Evolutionary conservation across 1,139 yeast species (phyloP), one percentile per base, ranked within the genome.

Genomic region (Lodderomyces jiufengensis): DNA sequence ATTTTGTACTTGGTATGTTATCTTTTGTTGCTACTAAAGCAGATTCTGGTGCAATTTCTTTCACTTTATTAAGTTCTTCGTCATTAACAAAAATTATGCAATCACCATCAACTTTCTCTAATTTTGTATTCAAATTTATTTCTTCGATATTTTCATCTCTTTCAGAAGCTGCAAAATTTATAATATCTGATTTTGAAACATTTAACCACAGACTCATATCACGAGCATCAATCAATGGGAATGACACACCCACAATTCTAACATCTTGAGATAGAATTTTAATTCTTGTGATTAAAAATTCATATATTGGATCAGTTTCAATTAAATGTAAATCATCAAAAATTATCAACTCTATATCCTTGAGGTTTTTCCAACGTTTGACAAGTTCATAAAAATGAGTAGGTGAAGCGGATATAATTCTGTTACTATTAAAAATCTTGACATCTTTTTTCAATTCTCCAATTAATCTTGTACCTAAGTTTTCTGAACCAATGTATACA

Each of bases 191-290:
- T 37, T 66, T 68, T 24, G 75, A 65, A 23, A 84, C 80, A 2
- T 94, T 95, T 24, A 92, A 59, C 96, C 97, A 94, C 41, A 82
- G 86, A 1, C 86, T 94, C 44, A 90, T 57, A 46, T 86, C 96
- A 38, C 77, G 70, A 3, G 84, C 86, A 52, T 83, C 84, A 0
- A 94, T 77, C 25, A 90, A 55, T 0, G 95, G 78, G 2, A 78
- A 69, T 1, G 86, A 70, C 11, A 92, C 59, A 0, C 77, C 90
- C 15, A 92, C 73, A 22, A 87, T 60, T 43, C 97, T 65, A 2
- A 78, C 48, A 2, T 59, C 63, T 46, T 85, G 94, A 1, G 77
- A 69, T 55, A 88, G 75, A 44, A 84, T 78, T 41, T 84, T 66
- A 73, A 86, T 70, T 46, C 97, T 69, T 1, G 94, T 70, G 8